Base-by-base conservation (phyloP, 495 filamentous ascomycete genomes). In the Aspergillus bridgeri region DNA sequence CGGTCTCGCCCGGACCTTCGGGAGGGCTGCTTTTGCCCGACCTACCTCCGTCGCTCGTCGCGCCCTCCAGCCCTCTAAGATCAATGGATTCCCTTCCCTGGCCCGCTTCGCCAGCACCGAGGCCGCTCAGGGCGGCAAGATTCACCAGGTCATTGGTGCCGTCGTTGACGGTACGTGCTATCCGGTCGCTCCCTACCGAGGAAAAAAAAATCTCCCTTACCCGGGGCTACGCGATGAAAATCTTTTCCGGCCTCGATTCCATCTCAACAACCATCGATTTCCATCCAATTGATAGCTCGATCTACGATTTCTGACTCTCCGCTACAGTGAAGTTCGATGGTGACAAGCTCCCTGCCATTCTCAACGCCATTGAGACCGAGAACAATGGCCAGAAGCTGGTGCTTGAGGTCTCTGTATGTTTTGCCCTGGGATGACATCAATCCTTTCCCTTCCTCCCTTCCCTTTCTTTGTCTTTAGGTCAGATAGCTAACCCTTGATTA, bases 361-460 rank as follows among this genome's bases (percentile, higher is more conserved):
- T 98, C 70, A 98, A 98, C 79, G 94, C 94, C 75, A 82, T 98
- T 73, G 84, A 85, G 76, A 96, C 92, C 70, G 75, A 84, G 54
- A 98, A 98, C 80, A 85, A 85, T 78, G 92, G 91, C 74, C 81
- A 96, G 72, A 98, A 93, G 86, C 88, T 98, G 57, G 84, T 96
- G 54, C 87, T 98, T 60, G 94, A 98, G 84, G 94, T 98, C 77
- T 78, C 94, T 72, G 92, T 96, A 95, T 73, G 92, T 77, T 68
- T 15, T 18, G 64, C 46, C 46, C 33, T 38, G 33, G 42, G 56
- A 64, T 71, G 63, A 61, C 57, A 65, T 62, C 59, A 59, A 43
- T 23, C 44, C n/a, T n/a, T n/a, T n/a, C 44, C 44, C 44, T 20
- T 47, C 15, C 13, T 46, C 15, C 13, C 17, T 46, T 2, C 44